Conservation (phyloP, 1,139 yeast species). For the Yamadazyma triangularis region DNA sequence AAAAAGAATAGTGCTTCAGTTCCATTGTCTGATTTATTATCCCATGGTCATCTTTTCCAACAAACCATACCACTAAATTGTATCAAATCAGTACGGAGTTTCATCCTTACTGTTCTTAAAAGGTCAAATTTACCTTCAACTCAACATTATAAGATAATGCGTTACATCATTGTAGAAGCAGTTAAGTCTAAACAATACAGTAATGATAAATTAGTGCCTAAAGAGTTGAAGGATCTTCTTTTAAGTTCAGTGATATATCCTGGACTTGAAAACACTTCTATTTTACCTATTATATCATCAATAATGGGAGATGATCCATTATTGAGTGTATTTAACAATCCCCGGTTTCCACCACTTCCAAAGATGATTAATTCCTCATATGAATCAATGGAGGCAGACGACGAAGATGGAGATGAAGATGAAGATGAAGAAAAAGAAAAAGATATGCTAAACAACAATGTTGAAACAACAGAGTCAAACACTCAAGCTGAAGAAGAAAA, state of each 20-base stretch:
- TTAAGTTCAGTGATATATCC: conserved; percentile 60
- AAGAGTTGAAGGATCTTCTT: conserved; percentile 36
- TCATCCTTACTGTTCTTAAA: conserved; percentile 47
- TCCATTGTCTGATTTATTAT: conserved; percentile 64
- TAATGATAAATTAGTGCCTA: conserved; percentile 24
- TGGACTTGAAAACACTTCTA: conserved; percentile 55
- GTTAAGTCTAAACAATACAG: conserved; percentile 26
- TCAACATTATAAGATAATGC: conserved; percentile 57
- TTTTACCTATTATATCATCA: conserved; percentile 67
- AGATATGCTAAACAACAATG: no score
- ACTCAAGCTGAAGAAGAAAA: no score
- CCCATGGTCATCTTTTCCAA: conserved; percentile 60
- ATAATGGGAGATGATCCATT: conserved; percentile 40
- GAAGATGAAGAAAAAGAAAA: conserved; percentile 10
- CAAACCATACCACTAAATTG: conserved; percentile 36
- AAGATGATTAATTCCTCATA: conserved; percentile 24
- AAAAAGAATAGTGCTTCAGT: conserved; percentile 41
- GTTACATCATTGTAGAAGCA: conserved; percentile 50
- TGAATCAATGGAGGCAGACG: conserved; percentile 17
- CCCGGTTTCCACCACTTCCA: conserved; percentile 69
- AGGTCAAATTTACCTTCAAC: conserved; percentile 56
- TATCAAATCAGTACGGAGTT: conserved; percentile 35
- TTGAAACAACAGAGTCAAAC: no score
- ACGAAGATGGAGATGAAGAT: conserved; percentile 7
- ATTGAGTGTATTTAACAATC: conserved; percentile 60